A percentile compares a stretch with the other conserved stretches of the same genome.
phyloP scores from a whole-genome alignment of 2,329 filamentous ascomycete genomes.

The Pyricularia pennisetigena region DNA sequence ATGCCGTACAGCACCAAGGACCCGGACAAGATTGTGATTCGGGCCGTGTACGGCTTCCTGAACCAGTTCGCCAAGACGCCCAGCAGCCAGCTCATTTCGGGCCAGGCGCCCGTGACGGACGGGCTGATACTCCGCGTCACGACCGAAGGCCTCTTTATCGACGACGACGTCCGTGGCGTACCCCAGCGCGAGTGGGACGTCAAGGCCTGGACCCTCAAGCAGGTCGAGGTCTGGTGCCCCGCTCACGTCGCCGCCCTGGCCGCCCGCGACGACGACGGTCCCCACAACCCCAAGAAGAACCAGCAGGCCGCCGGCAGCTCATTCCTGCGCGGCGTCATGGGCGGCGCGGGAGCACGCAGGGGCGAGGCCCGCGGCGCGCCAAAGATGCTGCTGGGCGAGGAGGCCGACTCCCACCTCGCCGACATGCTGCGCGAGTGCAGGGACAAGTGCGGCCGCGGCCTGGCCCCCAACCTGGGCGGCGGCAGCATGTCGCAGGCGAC shows the following conservation, averaged over 20 bases:
- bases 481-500: conserved; percentile 22
- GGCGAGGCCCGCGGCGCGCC: conserved; percentile 33
- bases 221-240: conserved; percentile 79
- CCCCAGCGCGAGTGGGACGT: conserved; percentile 98
- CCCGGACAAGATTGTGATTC: conserved; percentile 92
- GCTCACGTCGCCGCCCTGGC: conserved; percentile 44
- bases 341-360: conserved; percentile 34
- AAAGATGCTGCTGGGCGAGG: conserved; percentile 48
- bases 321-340: conserved; percentile 36
- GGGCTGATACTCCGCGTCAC: conserved; percentile 86
- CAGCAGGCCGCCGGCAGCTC: conserved; percentile 23
- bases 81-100: conserved; percentile 78
- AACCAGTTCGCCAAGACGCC: conserved; percentile 84
- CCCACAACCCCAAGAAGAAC: neutral
- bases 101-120: conserved; percentile 78
- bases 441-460: conserved; percentile 48
- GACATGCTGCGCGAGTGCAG: conserved; percentile 57
- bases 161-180: conserved; percentile 85
- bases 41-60: conserved; percentile 86
- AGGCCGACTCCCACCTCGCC: conserved; percentile 54
- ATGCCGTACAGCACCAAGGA: conserved; percentile 79
- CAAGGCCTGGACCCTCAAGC: conserved; percentile 94
- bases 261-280: neutral
- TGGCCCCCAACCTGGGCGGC: conserved; percentile 18
- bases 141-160: conserved; percentile 91